Base-by-base conservation (phyloP, 495 filamentous ascomycete species). In the Hypoxylon rickii region DNA sequence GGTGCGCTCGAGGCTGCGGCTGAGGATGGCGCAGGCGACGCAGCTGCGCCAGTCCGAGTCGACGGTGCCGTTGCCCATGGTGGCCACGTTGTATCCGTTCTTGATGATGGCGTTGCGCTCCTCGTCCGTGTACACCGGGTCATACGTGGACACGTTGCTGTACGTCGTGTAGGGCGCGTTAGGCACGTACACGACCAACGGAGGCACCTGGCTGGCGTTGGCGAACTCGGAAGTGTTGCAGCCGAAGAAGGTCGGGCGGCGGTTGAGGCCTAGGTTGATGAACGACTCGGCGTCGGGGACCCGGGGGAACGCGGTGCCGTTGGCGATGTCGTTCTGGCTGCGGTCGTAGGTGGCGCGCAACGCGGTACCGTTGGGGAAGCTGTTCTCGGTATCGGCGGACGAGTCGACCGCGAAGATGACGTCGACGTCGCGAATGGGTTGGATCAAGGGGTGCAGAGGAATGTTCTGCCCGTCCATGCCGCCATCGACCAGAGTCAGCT, bases 391-490 rank as follows among this genome's bases (percentile, higher is more conserved):
- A 70, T 97, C 92, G 24, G 90, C 92, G 6, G 87, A 90, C 38
- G 83, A 85, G 72, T 97, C 93, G 56, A 96, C 75, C 17, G 92
- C 93, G 68, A 97, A 96, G 68, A 97, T 91, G 18, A 96, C 88
- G 68, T 97, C 94, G 43, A 97, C 86, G 34, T 79, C 58, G 19
- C 93, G 88, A 21, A 70, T 24, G 0, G 90, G 89, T 61, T 96
- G 90, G 64, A 96, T 88, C 3, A 93, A 79, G 0, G 94, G 94
- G 58, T 91, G 81, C 1, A 96, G 77, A 0, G 93, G 92, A 42
- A 96, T 84, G 69, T 96, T 96, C 66, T 97, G 89, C 15, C 83
- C 64, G 66, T 96, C 93, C 66, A 89, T 80, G 36, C 92, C 93
- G 24, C 93, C 92, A 66, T 97, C 92, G 11, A 65, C 52, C 15